Evolutionary conservation across 106 monocot species (phyloP), one percentile per base, ranked within the genome.

Genomic region (Acorus gramineus): DNA sequence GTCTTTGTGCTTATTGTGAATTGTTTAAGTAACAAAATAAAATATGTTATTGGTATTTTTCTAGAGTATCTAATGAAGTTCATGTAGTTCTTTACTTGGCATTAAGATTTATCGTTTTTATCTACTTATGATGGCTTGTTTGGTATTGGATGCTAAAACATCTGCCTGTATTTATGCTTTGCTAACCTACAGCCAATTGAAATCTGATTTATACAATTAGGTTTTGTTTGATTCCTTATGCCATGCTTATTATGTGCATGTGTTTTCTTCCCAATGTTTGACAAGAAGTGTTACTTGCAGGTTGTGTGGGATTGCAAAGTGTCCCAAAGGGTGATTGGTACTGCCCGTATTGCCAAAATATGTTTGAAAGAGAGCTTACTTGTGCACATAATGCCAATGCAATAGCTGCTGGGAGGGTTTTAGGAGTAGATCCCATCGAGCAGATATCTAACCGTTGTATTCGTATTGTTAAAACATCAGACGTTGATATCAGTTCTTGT

Each of bases 351-450:
- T 76, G 76, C 63, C 69, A 53, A 54, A 59, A 45, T 65, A 76
- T 68, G 69, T 49, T 50, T 64, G 57, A 76, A 64, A 69, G 69
- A 62, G 76, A 76, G 28, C 28, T 28, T 7, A 69, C 57, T 64
- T 61, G 56, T 7, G 56, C 48, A 59, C 69, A 65, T 46, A 76
- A 76, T 62, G 11, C 63, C 5, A 94, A 94, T 86, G 93, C 93
- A 11, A 81, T 84, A 70, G 89, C 89, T 68, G 89, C 86, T 71
- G 94, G 94, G 51, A 89, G 94, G 67, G 75, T 94, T 77, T 75
- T 78, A 8, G 89, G 94, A 57, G 81, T 84, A 48, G 94, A 94
- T 78, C 84, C 89, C 11, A 81, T 94, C 51, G 82, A 94, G 54
- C 67, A 89, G 66, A 94, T 94, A 49, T 68, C 86, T 69, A 67